Conservation (phyloP, 768 basidiomycete species). For the Tulasnella sp. region DNA sequence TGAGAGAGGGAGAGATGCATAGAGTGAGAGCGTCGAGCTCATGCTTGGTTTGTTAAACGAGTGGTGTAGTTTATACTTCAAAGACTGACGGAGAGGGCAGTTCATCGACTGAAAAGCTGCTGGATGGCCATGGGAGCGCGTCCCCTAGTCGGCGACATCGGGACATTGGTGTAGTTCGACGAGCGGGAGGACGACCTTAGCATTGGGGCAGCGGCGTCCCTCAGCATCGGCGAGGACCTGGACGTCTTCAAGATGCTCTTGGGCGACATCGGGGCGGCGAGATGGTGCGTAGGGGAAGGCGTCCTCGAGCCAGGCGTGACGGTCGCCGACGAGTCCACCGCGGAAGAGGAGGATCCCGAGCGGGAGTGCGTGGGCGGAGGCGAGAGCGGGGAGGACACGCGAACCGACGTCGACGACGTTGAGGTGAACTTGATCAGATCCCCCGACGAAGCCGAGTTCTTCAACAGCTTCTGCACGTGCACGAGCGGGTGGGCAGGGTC, state of each 20-base stretch:
- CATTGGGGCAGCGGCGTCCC: not conserved
- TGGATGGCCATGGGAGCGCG: not conserved
- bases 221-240: not conserved
- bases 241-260: slow-evolving; percentile 5
- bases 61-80: no score
- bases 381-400: not conserved
- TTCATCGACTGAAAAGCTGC: not conserved
- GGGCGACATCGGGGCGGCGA: not conserved
- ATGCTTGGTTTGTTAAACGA: no score
- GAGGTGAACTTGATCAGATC: not conserved
- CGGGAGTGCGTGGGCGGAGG: not conserved
- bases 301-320: not conserved
- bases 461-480: not conserved
- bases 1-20: no score
- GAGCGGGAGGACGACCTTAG: not conserved
- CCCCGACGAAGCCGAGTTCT: not conserved
- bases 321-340: not conserved
- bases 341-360: not conserved
- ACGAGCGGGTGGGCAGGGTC: not conserved
- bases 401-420: not conserved
- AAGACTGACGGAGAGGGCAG: no score
- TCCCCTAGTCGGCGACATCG: not conserved
- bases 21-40: no score
- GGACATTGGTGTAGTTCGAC: not conserved
- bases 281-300: not conserved